These are phyloP conservation scores for Ophidiomyces ophidiicola DNA, from an alignment of 2,329 filamentous ascomycete species.

Conservation along the genomic window DNA sequence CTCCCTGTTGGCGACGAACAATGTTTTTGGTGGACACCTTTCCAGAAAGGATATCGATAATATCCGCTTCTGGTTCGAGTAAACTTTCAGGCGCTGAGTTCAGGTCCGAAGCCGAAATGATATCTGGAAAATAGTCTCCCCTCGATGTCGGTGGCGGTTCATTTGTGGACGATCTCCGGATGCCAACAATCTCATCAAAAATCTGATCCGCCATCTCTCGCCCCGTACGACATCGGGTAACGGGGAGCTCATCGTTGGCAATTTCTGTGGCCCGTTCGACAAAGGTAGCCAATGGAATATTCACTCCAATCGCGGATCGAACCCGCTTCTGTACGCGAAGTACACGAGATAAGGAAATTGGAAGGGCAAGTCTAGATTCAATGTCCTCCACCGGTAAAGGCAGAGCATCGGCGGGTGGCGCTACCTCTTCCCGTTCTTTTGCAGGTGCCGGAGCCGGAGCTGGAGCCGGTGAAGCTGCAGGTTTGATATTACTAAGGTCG, in stretches of 20 bases:
- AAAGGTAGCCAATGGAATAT: constrained; percentile 74
- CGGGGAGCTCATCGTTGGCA: constrained; percentile 76
- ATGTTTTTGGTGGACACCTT: constrained; percentile 23
- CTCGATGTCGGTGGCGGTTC: constrained; percentile 29
- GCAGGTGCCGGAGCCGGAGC: constrained; percentile 16
- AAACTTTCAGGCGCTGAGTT: constrained; percentile 17
- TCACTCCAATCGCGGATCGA: constrained; percentile 62
- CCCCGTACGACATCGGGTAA: constrained; percentile 44
- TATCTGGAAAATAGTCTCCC: constrained; percentile 60
- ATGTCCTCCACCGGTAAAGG: constrained; percentile 24
- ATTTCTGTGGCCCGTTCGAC: constrained; percentile 71
- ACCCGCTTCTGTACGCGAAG: constrained; percentile 71
- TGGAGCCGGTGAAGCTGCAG: constrained; percentile 40
- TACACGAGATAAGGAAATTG: constrained; percentile 68
- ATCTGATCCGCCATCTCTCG: constrained; percentile 57
- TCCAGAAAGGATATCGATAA: constrained; percentile 67
- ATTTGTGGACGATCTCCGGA: constrained; percentile 30
- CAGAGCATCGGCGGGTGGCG: constrained; percentile 17
- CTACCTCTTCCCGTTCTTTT: constrained; percentile 17
- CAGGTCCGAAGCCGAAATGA: constrained; percentile 42
- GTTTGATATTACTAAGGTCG: constrained; percentile 90
- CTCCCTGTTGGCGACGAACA: constrained; percentile 19
- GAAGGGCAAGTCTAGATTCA: constrained; percentile 48
- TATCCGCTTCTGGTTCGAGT: constrained; percentile 50
- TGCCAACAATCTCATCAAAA: constrained; percentile 76